Conservation (phyloP, 306 rosid genomes). For the Ochetophila trinervis region DNA sequence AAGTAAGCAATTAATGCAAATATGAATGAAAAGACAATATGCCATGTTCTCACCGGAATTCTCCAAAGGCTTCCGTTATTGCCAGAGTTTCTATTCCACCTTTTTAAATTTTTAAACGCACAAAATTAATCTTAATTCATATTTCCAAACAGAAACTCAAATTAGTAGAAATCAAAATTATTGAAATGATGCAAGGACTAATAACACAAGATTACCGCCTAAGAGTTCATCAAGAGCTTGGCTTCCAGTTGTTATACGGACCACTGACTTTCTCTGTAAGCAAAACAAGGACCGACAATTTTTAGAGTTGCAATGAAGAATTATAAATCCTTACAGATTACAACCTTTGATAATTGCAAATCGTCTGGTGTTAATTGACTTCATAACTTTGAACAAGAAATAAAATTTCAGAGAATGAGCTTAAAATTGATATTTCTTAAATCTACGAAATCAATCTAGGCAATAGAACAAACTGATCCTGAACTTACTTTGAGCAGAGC, state of each 20-base stretch:
- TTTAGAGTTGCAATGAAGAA: constrained; percentile 10
- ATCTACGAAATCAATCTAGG: neutral
- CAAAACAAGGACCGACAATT: constrained; percentile 21
- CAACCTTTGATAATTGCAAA: neutral
- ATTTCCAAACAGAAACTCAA: neutral
- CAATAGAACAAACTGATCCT: neutral
- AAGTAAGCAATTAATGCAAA: neutral
- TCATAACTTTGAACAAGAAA: neutral
- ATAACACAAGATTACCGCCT: constrained; percentile 59
- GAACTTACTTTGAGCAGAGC: constrained; percentile 64
- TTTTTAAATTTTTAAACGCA: constrained; percentile 27
- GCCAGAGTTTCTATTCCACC: constrained; percentile 91
- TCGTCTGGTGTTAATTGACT: neutral
- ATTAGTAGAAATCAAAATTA: constrained; percentile 13
- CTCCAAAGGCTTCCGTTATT: constrained; percentile 97
- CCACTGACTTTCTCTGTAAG: constrained; percentile 69
- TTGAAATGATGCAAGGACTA: constrained; percentile 6
- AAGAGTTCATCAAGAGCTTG: constrained; percentile 93
- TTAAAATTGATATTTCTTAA: too few species aligned
- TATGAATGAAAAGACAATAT: neutral
- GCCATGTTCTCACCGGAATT: constrained; percentile 60
- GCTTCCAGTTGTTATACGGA: constrained; percentile 90
- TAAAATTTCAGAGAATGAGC: neutral
- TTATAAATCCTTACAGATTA: too few species aligned
- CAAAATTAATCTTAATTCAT: neutral